Evolutionary conservation across 2,329 filamentous ascomycete species (phyloP).

Genomic region (Diaporthe citri): DNA sequence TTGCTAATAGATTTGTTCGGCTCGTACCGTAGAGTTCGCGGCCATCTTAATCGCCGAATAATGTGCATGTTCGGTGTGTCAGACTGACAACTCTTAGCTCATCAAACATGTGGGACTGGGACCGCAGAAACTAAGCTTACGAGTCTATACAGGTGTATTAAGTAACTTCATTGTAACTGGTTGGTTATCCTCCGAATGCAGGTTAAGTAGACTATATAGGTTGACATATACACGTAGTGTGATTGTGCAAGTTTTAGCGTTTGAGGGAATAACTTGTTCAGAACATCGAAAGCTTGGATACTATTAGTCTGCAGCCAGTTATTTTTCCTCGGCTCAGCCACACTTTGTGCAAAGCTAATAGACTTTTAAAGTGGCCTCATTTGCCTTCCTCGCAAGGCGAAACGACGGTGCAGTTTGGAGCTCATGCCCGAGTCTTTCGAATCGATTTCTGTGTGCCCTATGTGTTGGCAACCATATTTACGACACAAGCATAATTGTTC

Average conservation of each 20-base stretch:
- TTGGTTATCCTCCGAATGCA: not conserved
- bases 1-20: not conserved
- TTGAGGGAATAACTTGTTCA: not conserved
- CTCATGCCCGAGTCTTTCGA: not conserved
- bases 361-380: not conserved
- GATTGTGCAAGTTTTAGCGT: slow-evolving; percentile 9
- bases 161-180: not conserved
- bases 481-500: not conserved
- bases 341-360: not conserved
- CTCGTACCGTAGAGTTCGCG: slow-evolving; percentile 4
- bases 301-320: not conserved
- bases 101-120: not conserved
- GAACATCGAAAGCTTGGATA: not conserved
- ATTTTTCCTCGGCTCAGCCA: slow-evolving; percentile 24
- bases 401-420: slow-evolving; percentile 17
- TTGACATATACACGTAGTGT: slow-evolving; percentile 3
- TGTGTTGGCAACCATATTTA: slow-evolving; percentile 12
- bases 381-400: slow-evolving; percentile 14
- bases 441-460: not conserved
- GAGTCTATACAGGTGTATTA: not conserved
- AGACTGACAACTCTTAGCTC: not conserved
- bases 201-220: not conserved
- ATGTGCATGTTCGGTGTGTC: not conserved
- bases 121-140: not conserved
- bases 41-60: not conserved